Evolutionary conservation across 495 filamentous ascomycete species (phyloP).

Genomic region (Hyaloscypha bicolor): DNA sequence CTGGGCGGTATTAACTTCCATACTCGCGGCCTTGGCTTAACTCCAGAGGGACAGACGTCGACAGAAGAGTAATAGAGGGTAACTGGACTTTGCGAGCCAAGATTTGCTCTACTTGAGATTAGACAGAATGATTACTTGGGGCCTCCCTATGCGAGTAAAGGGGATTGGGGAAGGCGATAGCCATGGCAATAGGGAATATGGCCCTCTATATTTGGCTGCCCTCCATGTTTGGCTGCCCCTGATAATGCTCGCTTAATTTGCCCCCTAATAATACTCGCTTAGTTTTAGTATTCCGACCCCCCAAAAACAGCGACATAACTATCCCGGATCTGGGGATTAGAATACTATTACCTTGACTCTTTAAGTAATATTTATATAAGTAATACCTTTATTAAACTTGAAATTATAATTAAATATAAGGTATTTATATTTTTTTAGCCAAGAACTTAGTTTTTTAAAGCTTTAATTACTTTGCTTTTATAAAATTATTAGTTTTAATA

Average conservation of each 20-base stretch:
- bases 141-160: neutral
- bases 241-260: neutral
- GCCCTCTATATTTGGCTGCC: neutral
- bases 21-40: neutral
- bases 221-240: neutral
- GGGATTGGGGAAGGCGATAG: neutral
- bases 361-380: too few species aligned
- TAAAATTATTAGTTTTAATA: too few species aligned
- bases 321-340: neutral
- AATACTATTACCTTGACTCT: neutral
- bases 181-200: neutral
- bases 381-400: too few species aligned
- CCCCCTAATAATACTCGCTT: neutral
- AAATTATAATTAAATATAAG: too few species aligned
- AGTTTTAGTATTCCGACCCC: neutral
- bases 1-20: neutral
- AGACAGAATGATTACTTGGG: neutral
- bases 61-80: neutral
- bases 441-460: too few species aligned
- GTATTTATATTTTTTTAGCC: too few species aligned
- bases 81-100: neutral
- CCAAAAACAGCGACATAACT: slow-evolving; percentile 1
- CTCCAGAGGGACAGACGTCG: neutral
- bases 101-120: neutral
- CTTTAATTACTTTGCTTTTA: too few species aligned